Conservation (phyloP, 1,139 yeast species). For the Pichia sp. region DNA sequence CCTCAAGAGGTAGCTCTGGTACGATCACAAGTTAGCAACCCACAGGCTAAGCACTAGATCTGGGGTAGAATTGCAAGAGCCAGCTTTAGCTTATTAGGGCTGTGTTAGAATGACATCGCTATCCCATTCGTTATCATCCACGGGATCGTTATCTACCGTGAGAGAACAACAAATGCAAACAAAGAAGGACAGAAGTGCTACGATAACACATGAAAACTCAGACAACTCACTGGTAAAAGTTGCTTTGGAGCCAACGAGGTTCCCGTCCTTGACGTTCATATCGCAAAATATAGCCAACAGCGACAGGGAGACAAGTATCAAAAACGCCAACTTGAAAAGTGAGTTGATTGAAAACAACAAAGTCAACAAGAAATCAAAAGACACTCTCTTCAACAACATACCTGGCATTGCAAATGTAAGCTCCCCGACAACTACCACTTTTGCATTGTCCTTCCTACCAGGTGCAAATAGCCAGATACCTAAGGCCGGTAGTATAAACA, state of each 20-base stretch:
- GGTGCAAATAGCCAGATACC: neutral
- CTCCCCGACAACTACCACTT: neutral
- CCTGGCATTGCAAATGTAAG: neutral
- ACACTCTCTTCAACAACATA: constrained; percentile 9
- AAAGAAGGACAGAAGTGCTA: neutral
- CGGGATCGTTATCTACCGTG: neutral
- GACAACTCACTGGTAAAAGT: neutral
- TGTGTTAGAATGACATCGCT: neutral
- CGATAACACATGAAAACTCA: constrained; percentile 3
- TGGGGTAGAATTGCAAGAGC: neutral
- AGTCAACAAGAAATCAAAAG: constrained; percentile 9
- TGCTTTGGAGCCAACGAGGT: constrained; percentile 10
- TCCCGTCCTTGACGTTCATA: constrained; percentile 19
- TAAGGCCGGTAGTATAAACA: constrained; percentile 10
- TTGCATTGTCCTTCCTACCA: neutral
- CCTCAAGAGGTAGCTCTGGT: too few relatives aligned
- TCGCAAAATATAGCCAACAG: constrained; percentile 2
- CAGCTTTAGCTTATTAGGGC: neutral
- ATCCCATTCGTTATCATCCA: neutral
- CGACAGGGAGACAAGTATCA: constrained; percentile 17
- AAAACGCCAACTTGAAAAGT: constrained; percentile 21
- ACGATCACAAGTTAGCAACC: too few relatives aligned
- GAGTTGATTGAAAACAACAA: constrained; percentile 17
- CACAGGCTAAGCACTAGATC: neutral
- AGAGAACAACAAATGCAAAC: neutral